Base-by-base conservation (phyloP, 495 filamentous ascomycete species). In the Schizothecium vesticola region DNA sequence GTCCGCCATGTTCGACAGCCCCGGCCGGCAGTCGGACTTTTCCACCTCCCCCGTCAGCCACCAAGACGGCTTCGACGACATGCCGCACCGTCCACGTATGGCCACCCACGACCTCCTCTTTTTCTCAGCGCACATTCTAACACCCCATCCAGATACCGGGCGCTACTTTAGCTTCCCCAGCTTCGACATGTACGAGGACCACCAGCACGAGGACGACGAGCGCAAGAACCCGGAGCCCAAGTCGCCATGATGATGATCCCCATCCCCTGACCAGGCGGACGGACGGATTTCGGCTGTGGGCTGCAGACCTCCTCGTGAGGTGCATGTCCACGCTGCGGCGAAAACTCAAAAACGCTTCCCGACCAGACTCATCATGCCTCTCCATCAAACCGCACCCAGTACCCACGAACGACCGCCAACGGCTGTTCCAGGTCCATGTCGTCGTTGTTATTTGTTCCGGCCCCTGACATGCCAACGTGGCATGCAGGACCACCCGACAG, bases 121-220 rank as follows among this genome's bases (percentile, higher is more conserved):
- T 23, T 1, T 11, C 13, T 12, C 24, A 6, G 23, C 16, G 56
- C 19, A 51, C 7, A 51, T 51, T 59, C 74, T 77, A 59, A 73
- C 73, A 25, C 26, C 58, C 23, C 63, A 23, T 24, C 21, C 66
- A 81, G 80, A 72, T 25, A 78, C 78, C 10, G 81, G 74, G 13
- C 79, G 82, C 60, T 87, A 87, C 68, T 84, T 85, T 66, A 86
- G 83, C 78, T 87, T 87, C 73, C 85, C 85, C 21, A 86, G 82
- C 76, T 86, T 86, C 70, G 85, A 87, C 61, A 72, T 77, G 59
- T 83, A 82, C 75, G 80, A 81, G 51, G 76, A 73, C 61, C 77
- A 78, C 11, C 79, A 83, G 23, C 70, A 76, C n/a, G 74, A 78
- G 65, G 72, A 71, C 29, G 24, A 55, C 19, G 70, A 72, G 4